Conservation (phyloP, 371 early-diverging fungal species). For the Capillidium rhysosporum region DNA sequence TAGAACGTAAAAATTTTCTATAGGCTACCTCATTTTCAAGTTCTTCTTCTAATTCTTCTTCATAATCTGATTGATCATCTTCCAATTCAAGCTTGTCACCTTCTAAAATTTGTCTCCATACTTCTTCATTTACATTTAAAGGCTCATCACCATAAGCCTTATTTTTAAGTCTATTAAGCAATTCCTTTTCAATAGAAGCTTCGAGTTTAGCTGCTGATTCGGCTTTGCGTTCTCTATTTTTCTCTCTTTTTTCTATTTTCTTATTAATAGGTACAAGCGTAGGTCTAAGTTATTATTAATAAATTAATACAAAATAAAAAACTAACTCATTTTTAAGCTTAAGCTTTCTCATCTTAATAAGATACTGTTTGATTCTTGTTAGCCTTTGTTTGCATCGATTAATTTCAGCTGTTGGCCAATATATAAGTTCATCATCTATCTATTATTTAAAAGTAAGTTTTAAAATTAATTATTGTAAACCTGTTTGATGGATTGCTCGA, state of each 20-base stretch:
- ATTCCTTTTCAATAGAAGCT: constrained; percentile 91
- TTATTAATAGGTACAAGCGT: constrained; percentile 77
- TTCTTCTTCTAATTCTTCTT: constrained; percentile 30
- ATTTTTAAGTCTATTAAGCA: constrained; percentile 82
- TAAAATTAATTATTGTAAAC: constrained; percentile 13
- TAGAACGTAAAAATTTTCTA: background rate
- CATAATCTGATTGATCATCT: constrained; percentile 45
- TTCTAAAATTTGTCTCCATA: constrained; percentile 54
- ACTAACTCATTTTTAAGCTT: constrained; percentile 58
- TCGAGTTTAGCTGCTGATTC: constrained; percentile 90
- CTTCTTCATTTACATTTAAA: constrained; percentile 70
- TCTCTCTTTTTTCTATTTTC: constrained; percentile 87
- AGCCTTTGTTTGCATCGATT: constrained; percentile 98
- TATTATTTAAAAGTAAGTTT: constrained; percentile 9
- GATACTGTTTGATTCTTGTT: constrained; percentile 92
- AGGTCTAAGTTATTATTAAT: constrained; percentile 20
- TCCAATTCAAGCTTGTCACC: constrained; percentile 45
- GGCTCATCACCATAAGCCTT: constrained; percentile 88
- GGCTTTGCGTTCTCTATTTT: constrained; percentile 78
- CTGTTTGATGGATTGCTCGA: constrained; percentile 75
- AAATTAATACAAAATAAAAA: background rate
- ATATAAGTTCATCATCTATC: constrained; percentile 84
- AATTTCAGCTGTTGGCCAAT: constrained; percentile 81
- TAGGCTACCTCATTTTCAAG: constrained; percentile 19
- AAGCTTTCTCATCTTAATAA: constrained; percentile 86